Evolutionary conservation across 2,329 filamentous ascomycete genomes (phyloP), one percentile per base, ranked within the genome.

Genomic region (Alternaria metachromatica): DNA sequence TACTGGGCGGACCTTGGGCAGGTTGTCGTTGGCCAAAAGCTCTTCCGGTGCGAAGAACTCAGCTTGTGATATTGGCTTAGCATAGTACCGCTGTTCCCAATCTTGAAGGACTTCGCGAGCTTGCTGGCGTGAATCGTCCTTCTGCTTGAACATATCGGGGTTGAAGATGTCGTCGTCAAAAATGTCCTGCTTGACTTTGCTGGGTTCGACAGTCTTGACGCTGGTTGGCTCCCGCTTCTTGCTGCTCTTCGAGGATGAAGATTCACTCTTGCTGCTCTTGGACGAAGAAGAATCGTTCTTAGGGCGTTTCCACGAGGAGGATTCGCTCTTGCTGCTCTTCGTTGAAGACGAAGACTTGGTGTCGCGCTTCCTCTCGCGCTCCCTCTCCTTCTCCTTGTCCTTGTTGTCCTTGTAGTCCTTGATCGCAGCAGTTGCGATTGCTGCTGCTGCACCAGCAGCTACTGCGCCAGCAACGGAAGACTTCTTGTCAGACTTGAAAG

Each of bases 1-100:
- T 30, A 80, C 74, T 25, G 72, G 76, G 3, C 62, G 68, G 25
- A 69, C 68, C 53, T 79, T 80, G 43, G 82, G 74, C 30, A 73
- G 77, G 41, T 77, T 77, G 26, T 79, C 72, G 26, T 80, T 71
- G 43, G 83, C 75, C 15, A 76, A 67, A 8, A 84, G 78, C 51
- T 84, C 82, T 48, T 78, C 77, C 1, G 83, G 83, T 11, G 81
- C 79, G 58, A 84, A 86, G 75, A 85, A 84, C 4, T 83, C 82
- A 2, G 82, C 83, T 68, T 82, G 81, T 8, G 78, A 80, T 10
- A 78, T 74, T 10, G 77, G 74, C 41, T 75, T 74, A 10, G 77
- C 71, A 26, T 74, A 79, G 68, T 84, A 84, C 41, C 79, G 76
- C 12, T 81, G 73, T 58, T 84, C 79, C 66, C 80, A 77, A 23